Evolutionary conservation across 1,284 basidiomycete species (phyloP), one percentile per base, ranked within the genome.

Genomic region (Somion occarium): DNA sequence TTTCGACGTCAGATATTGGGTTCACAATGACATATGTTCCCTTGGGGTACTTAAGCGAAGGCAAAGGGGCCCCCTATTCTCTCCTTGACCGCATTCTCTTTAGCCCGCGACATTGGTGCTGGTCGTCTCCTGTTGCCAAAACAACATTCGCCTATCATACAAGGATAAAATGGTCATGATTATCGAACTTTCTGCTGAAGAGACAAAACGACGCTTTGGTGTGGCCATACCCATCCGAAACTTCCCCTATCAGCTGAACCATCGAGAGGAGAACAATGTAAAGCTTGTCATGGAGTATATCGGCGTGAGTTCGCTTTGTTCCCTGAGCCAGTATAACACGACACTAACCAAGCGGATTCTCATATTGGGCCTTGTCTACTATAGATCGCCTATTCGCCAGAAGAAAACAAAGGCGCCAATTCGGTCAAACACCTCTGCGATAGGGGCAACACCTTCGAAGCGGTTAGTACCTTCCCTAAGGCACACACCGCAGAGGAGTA

Each of bases 341-440:
- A n/a, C 38, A 44, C 3, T 24, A 15, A 47, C 25, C 7, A 22
- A 5, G 22, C 45, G 34, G n/a, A 19, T 15, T 52, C 23, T 44
- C n/a, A 22, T 45, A 43, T 25, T 23, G 12, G 9, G n/a, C 15
- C 26, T 18, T 18, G 2, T 15, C 12, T 34, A 24, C 23, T 20
- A 9, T 30, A 57, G 55, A 57, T 57, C 22, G 56, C 56, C 5
- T 57, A 57, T 48, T 57, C 56, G 13, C 56, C 56, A 18, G 48
- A 22, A 20, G 19, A 53, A 22, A 49, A 49, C 48, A 54, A 54
- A 41, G 55, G 53, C 34, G 50, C 50, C 18, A 30, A 42, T 15
- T 52, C 55, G 5, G 55, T 57, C 26, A 18, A 45, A 5, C 50
- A 57, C 43, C 50, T 57, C 23, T 57, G 55, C 34, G 48, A 41